A percentile compares a stretch with the other conserved stretches of the same genome.
Evolutionary conservation across 306 rosid genomes (phyloP).

Genomic region (Macrotyloma uniflorum): DNA sequence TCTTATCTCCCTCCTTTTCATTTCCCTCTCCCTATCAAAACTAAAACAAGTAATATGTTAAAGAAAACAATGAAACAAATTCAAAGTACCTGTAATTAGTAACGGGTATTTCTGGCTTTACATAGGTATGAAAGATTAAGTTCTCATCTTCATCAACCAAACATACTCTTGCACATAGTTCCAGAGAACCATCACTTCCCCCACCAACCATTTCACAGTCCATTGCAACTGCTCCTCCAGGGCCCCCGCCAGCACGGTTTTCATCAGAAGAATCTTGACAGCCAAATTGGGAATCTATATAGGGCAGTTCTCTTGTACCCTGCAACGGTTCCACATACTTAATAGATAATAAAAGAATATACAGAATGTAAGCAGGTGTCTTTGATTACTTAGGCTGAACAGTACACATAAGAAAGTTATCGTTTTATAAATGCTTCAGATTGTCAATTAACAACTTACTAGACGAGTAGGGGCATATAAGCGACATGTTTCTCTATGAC

Average conservation of each 20-base stretch:
- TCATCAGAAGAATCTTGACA: conserved; percentile 37
- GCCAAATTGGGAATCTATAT: conserved; percentile 36
- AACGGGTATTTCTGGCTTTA: conserved; percentile 63
- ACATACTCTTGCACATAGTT: conserved; percentile 81
- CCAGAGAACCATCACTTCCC: conserved; percentile 85
- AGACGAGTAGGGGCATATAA: conserved; percentile 56
- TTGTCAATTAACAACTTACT: conserved; percentile 48
- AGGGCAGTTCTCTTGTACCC: conserved; percentile 50
- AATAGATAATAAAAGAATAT: conserved; percentile 13
- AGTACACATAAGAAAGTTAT: background rate
- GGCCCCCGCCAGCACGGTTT: conserved; percentile 33
- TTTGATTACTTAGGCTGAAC: background rate
- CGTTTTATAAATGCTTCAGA: background rate
- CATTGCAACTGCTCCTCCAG: conserved; percentile 62
- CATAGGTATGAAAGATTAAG: conserved; percentile 67
- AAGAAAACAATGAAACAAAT: conserved; percentile 31
- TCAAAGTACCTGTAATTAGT: conserved; percentile 65
- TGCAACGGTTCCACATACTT: conserved; percentile 45
- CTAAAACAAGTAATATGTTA: background rate
- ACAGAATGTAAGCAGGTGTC: conserved; percentile 20
- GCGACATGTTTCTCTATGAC: conserved; percentile 56
- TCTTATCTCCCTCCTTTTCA: background rate
- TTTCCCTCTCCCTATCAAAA: background rate
- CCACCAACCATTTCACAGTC: conserved; percentile 96
- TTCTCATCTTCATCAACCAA: conserved; percentile 80